Base-by-base conservation (phyloP, 495 filamentous ascomycete species). In the Apodospora peruviana region DNA sequence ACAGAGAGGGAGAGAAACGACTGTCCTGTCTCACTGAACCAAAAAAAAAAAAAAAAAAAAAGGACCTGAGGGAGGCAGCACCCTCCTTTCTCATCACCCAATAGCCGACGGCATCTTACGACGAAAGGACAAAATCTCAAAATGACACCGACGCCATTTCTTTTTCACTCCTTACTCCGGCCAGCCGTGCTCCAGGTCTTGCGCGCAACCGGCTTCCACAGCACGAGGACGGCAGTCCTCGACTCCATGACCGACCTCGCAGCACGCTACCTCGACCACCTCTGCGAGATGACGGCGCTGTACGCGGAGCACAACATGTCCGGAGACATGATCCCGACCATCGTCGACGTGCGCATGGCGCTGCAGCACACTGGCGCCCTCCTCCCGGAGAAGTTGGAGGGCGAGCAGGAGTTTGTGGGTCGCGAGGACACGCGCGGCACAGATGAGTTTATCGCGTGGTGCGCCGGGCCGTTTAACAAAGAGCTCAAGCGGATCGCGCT, bases 141-240 rank as follows among this genome's bases (percentile, higher is more conserved):
- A 37, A 75, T 75, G 72, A 56, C 72, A 42, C 62, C 68, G 10
- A 66, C 74, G 12, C 61, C 62, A 29, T 50, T 68, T 44, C 78
- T 90, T 45, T 83, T 86, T 68, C 82, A 83, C 64, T 78, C 88
- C 27, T 82, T 95, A 55, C 78, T 95, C 20, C 84, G 87, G 19
- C 90, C 90, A 2, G 80, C 82, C 24, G 77, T 94, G 47, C 80
- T 95, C 47, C 87, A 93, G 54, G 90, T 93, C 59, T 80, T 96
- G 25, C 87, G 90, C 57, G 88, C 89, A 24, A 78, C 86, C 25
- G 90, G 90, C 68, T 95, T 90, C 66, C 84, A 91, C 56, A 67
- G 80, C 5, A 84, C 87, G 2, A 78, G 79, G 22, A 81, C 85
- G 4, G 82, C 84, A 0, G 88, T 90, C 16, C 68, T 94, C 14